These are phyloP conservation scores for Skeletonema marinoi DNA, from an alignment of 108 stramenopile genomes.

Conservation along the genomic window DNA sequence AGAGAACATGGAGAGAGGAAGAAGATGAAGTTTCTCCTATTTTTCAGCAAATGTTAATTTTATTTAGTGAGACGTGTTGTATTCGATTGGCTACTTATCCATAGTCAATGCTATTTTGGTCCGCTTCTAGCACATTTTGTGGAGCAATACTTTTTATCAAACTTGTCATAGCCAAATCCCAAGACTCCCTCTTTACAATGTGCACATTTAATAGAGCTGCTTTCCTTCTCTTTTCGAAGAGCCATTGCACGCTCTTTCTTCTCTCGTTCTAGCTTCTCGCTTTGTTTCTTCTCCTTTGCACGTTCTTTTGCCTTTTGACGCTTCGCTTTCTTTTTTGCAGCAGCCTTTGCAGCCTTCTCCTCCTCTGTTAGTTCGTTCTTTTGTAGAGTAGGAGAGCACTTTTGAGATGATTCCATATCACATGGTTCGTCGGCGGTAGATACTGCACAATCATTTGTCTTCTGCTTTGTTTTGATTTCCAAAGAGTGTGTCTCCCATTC, in stretches of 20 bases:
- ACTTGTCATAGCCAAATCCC: slow-evolving; percentile 60
- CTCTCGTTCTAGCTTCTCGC: slow-evolving; percentile 25
- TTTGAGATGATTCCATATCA: not conserved
- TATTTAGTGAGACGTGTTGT: slow-evolving; percentile 7
- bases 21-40: not conserved
- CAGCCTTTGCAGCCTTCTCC: slow-evolving; percentile 20
- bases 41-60: slow-evolving; percentile 5
- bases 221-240: slow-evolving; percentile 36
- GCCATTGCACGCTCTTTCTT: slow-evolving; percentile 22
- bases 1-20: slow-evolving; percentile 20
- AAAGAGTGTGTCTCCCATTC: not conserved
- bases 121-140: slow-evolving; percentile 54
- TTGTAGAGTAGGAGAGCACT: not conserved
- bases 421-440: not conserved
- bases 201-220: slow-evolving; percentile 39
- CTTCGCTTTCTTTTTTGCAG: slow-evolving; percentile 52
- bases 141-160: slow-evolving; percentile 53
- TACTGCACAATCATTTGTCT: not conserved
- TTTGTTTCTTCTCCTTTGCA: slow-evolving; percentile 41
- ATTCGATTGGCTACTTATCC: not conserved
- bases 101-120: not conserved
- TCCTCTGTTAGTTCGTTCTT: slow-evolving; percentile 10
- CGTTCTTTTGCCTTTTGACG: slow-evolving; percentile 59
- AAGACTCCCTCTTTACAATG: slow-evolving; percentile 58
- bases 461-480: not conserved